Base-by-base conservation (phyloP, 441 rosid species). In the Croton laevigatus region DNA sequence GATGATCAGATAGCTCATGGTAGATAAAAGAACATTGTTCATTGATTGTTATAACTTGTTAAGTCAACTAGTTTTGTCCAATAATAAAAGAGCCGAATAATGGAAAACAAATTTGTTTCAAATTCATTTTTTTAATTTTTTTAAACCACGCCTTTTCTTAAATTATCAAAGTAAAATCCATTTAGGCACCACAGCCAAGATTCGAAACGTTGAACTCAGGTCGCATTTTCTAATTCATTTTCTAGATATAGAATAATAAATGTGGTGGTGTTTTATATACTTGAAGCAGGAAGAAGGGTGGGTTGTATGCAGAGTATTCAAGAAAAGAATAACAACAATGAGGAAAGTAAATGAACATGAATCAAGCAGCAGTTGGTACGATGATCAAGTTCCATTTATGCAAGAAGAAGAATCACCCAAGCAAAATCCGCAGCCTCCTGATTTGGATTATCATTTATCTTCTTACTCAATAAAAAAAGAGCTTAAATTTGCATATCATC, bases 241-340 rank as follows among this genome's bases (percentile, higher is more conserved):
- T 27, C 32, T 27, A 27, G 32, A 27, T 27, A 27, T 27, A 27
- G 32, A 27, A 27, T 27, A 27, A 27, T 27, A 27, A 27, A 27
- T 1, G 2, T 27, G 32, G 10, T 40, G 44, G 10, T 40, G 8
- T 40, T 64, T 3, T 38, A 32, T 71, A 3, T 11, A 61, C 22
- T 54, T 65, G 66, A 62, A 70, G 58, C 91, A 89, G 88, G 98
- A 94, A 73, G 97, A 94, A 89, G 98, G 98, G 36, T 94, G 98
- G 98, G 98, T 83, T 1, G 97, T 91, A 38, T 94, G 98, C 70
- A 83, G 98, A 73, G 97, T 91, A 51, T 94, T 94, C 81, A 94
- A 90, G 87, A 94, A 94, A 79, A 88, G 83, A 73, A 79, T 84
- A 62, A 67, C 97, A 0, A 60, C 86, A 0, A 68, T 85, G 64